Base-by-base conservation (phyloP, 768 basidiomycete genomes). In the Chalciporus pseudorubinellus region DNA sequence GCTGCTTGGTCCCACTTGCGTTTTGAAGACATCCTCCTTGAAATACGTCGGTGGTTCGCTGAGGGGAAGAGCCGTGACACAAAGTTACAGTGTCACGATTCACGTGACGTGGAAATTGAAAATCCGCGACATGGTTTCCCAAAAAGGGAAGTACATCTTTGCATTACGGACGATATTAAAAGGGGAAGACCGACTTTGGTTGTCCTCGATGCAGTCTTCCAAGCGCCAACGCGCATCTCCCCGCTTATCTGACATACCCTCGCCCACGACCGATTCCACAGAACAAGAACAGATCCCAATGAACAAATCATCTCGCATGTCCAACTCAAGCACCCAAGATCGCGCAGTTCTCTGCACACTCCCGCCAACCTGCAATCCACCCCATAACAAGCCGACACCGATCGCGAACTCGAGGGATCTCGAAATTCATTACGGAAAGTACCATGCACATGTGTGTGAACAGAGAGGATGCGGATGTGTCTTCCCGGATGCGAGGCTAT, bases 401-500 rank as follows among this genome's bases (percentile, higher is more conserved):
- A 76, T 93, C 39, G 72, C 77, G 2, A 78, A 78, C 59, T 77
- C 82, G 40, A 78, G 76, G 36, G 91, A 91, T 55, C 78, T 93
- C 8, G 91, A 94, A 61, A 68, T 78, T 39, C 92, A 94, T 70
- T 93, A 94, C 63, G 86, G 86, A 29, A 87, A 77, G 16, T 89
- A 85, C 63, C 89, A 92, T 63, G 86, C 89, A 0, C 89, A 91
- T 65, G 87, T 93, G 2, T 91, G 91, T 59, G 87, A 84, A 59
- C 73, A 80, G 50, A 64, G 66, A 10, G 77, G 77, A 3, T 95
- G 92, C 69, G 78, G 79, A 18, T 85, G 82, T 66, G 89, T 94
- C 11, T 95, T 95, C 68, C 92, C 93, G 13, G 92, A 94, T 62
- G 83, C 82, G 46, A 74, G 85, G 44, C 67, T 94, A 24, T 66